Percentiles rank a stretch among this genome's conserved stretches.
phyloP scores from a whole-genome alignment of 768 basidiomycete species.

The Myochromella boudieri region DNA sequence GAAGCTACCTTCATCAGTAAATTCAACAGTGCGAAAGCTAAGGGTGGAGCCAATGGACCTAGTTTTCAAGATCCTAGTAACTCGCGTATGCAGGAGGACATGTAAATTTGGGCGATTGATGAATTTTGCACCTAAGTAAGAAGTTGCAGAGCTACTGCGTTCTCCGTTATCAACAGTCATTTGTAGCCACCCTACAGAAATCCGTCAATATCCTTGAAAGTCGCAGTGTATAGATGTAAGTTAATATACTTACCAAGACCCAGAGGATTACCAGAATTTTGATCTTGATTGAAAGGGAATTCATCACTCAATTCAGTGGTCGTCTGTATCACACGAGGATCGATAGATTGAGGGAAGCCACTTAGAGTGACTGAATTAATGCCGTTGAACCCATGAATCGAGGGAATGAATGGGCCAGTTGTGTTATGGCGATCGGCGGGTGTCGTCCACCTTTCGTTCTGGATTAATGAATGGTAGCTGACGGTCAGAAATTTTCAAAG shows the following conservation, averaged over 20 bases:
- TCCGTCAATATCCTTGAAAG: constrained; percentile 13
- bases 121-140: constrained; percentile 18
- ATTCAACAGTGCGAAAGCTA: constrained; percentile 3
- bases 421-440: constrained; percentile 28
- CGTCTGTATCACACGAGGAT: constrained; percentile 30
- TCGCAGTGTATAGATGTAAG: constrained; percentile 7
- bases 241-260: constrained; percentile 35
- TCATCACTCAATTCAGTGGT: constrained; percentile 29
- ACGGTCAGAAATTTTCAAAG: background rate
- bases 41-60: background rate
- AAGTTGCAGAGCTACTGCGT: constrained; percentile 16
- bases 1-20: background rate
- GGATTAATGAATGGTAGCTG: background rate
- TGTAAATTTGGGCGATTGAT: constrained; percentile 22
- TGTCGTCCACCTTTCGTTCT: constrained; percentile 25
- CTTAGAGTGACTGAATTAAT: constrained; percentile 24
- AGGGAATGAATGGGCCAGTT: constrained; percentile 27
- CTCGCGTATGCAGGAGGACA: constrained; percentile 21
- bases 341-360: constrained; percentile 23
- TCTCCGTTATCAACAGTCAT: constrained; percentile 6
- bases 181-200: constrained; percentile 14
- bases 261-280: constrained; percentile 36
- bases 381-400: constrained; percentile 28
- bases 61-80: constrained; percentile 18
- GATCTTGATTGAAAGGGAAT: constrained; percentile 39